phyloP scores from a whole-genome alignment of 768 basidiomycete species.

The Postia placenta region DNA sequence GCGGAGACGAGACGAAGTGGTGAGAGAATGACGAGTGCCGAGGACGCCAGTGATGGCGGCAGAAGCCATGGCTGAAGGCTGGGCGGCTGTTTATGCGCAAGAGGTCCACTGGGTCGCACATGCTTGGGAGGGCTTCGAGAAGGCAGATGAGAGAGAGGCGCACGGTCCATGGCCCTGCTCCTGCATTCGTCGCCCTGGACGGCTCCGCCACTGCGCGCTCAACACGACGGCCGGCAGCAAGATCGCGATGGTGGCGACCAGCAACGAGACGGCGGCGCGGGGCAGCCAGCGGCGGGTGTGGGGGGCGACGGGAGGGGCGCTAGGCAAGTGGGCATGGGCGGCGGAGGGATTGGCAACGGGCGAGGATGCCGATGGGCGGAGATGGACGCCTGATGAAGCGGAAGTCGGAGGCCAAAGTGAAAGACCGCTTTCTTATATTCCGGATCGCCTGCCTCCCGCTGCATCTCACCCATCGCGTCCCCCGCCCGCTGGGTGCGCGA shows the following conservation, averaged over 20 bases:
- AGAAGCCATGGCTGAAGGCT: not conserved
- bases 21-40: not conserved
- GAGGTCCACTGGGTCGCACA: no score
- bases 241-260: not conserved
- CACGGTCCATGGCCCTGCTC: not conserved
- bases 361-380: slow-evolving; percentile 1
- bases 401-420: not conserved
- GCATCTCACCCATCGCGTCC: not conserved
- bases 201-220: not conserved
- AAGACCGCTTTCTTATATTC: not conserved
- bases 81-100: not conserved
- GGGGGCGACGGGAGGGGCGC: not conserved
- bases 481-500: not conserved
- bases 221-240: no score
- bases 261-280: not conserved
- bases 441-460: not conserved
- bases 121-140: not conserved
- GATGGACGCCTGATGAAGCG: not conserved
- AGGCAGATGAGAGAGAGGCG: not conserved
- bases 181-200: not conserved
- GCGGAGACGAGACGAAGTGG: no score
- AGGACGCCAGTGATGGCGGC: not conserved
- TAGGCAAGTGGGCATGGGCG: not conserved
- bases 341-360: not conserved
- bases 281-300: not conserved